Conservation (phyloP, 1,284 basidiomycete species). For the Malassezia psittaci region DNA sequence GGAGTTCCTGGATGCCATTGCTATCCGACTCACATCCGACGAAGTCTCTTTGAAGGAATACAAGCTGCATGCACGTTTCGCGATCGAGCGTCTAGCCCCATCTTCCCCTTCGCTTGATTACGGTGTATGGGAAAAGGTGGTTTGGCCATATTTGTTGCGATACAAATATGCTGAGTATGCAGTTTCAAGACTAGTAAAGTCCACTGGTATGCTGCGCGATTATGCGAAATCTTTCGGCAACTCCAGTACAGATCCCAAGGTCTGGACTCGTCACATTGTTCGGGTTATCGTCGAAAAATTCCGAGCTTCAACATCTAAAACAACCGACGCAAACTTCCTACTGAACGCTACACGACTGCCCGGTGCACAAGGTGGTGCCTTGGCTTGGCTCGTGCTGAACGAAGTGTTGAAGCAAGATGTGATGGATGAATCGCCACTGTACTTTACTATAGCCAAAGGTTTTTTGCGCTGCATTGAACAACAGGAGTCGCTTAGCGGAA, state of each 20-base stretch:
- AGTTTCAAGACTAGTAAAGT: background rate
- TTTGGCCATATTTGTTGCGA: conserved; percentile 21
- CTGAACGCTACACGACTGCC: background rate
- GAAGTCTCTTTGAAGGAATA: conserved; percentile 15
- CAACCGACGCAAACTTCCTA: background rate
- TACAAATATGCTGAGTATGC: background rate
- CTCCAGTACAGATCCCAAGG: background rate
- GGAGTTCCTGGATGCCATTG: conserved; percentile 20
- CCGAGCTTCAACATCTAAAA: background rate
- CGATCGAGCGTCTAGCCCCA: conserved; percentile 10
- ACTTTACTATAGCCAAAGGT: background rate
- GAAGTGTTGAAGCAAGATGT: conserved; percentile 3
- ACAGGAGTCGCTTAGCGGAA: conserved; percentile 12
- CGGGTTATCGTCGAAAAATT: background rate
- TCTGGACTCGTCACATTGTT: background rate
- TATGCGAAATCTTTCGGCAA: background rate
- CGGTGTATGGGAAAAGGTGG: conserved; percentile 16
- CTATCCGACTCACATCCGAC: conserved; percentile 12
- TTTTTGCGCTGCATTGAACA: background rate
- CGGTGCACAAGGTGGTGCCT: conserved; percentile 4
- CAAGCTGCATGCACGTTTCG: conserved; percentile 20
- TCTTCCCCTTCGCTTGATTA: conserved; percentile 13
- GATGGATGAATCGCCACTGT: background rate
- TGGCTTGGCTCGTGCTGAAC: conserved; percentile 11
- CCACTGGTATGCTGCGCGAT: background rate